Base-by-base conservation (phyloP, 2,329 filamentous ascomycete genomes). In the Neopestalotiopsis rosae region DNA sequence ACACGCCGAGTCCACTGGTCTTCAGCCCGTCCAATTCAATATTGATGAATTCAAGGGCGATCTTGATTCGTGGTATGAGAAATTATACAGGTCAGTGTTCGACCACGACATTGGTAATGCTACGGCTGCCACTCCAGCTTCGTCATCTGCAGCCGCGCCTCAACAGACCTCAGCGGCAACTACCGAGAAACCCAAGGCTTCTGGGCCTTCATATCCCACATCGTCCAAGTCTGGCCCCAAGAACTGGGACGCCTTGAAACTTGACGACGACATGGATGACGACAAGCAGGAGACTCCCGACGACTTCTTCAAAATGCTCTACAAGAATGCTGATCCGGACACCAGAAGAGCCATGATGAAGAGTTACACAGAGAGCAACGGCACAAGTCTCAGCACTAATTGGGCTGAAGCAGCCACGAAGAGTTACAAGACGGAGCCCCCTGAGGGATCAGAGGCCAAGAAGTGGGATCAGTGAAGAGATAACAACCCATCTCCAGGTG, bases 301-400 rank as follows among this genome's bases (percentile, higher is more conserved):
- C 74, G 78, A 80, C 12, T 98, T 98, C 82, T 99, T 99, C 86
- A 96, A 97, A 85, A 91, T 92, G 76, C 85, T 99, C 1, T 98
- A 95, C 82, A 90, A 92, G 71, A 86, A 84, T 45, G 90, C 94
- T 0, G 90, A 92, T 63, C 89, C 91, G 0, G 95, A 99, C 74
- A 93, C 94, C 69, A 90, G 90, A 77, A 90, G 94, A 1, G 96
- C 96, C 9, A 99, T 99, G 96, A 94, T 97, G 90, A 99, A 99
- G 88, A 97, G 94, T 77, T 98, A 94, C 76, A 87, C 90, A 14
- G 95, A 99, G 85, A 98, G 95, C 80, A 96, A 97, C 74, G 96
- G 96, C 4, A 99, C 96, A 0, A 89, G 93, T 2, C 83, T 99
- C 64, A 98, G 94, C 80, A 99, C 96, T 0, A 94, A 95, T 78